These are phyloP conservation scores for Yamadazyma nakazawae DNA, from an alignment of 805 yeast genomes.

Conservation along the genomic window DNA sequence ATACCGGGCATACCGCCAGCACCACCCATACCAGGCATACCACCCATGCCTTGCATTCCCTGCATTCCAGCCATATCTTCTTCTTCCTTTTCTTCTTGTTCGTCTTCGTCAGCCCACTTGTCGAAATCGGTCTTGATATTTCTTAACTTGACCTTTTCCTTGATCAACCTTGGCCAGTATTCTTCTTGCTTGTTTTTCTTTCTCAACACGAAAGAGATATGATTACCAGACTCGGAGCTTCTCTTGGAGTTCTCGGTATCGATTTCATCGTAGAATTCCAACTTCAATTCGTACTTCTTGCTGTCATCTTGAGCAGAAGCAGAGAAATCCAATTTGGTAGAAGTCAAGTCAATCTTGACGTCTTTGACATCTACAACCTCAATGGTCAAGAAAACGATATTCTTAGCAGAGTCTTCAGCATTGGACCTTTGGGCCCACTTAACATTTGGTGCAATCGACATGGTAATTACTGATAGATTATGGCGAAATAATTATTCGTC, in stretches of 20 bases:
- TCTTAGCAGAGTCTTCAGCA: conserved; percentile 67
- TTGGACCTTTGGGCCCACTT: conserved; percentile 97
- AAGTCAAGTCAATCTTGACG: conserved; percentile 59
- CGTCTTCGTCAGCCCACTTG: conserved; percentile 98
- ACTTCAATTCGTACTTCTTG: conserved; percentile 55
- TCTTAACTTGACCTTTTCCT: conserved; percentile 75
- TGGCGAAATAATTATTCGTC: not conserved
- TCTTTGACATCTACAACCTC: conserved; percentile 66
- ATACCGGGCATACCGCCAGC: conserved; percentile 22
- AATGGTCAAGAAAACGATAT: conserved; percentile 71
- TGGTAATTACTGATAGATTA: not conserved
- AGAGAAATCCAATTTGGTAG: conserved; percentile 49
- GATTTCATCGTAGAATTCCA: conserved; percentile 76
- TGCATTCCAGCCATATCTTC: conserved; percentile 33
- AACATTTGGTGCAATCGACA: conserved; percentile 45
- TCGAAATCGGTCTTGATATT: conserved; percentile 92
- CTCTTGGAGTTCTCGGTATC: conserved; percentile 60
- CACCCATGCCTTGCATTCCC: conserved; percentile 27
- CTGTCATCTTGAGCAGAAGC: conserved; percentile 39
- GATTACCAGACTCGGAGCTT: conserved; percentile 55
- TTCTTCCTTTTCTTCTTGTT: conserved; percentile 72
- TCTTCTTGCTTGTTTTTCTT: conserved; percentile 69
- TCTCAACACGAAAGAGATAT: conserved; percentile 60
- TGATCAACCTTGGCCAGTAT: conserved; percentile 94
- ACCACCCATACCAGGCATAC: conserved; percentile 22